phyloP scores from a whole-genome alignment of 2,329 filamentous ascomycete species.

The Colletotrichum australisinense region DNA sequence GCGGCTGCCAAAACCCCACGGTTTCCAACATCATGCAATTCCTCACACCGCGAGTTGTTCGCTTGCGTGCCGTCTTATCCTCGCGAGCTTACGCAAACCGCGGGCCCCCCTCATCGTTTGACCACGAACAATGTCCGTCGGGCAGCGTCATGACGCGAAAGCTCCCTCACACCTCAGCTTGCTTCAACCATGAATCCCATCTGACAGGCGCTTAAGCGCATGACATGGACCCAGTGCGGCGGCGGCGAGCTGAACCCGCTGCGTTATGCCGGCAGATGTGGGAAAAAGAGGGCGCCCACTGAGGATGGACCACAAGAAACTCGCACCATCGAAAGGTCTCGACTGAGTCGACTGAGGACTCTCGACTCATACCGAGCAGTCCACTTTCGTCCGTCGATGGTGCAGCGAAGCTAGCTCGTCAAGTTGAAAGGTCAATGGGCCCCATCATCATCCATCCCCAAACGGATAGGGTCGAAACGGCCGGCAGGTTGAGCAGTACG shows the following conservation, averaged over 20 bases:
- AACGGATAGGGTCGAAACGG: neutral
- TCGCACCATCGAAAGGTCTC: neutral
- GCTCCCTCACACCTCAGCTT: neutral
- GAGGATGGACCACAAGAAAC: neutral
- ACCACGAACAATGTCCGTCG: neutral
- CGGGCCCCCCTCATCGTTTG: neutral
- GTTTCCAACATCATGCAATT: neutral
- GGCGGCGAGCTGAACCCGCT: neutral
- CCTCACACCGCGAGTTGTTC: neutral
- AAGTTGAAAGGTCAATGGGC: neutral
- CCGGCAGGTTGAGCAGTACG: neutral
- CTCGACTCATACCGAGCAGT: neutral
- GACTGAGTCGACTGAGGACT: neutral
- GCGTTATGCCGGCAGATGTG: constrained; percentile 12
- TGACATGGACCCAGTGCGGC: constrained; percentile 4
- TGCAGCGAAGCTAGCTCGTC: constrained; percentile 23
- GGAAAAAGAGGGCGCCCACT: neutral
- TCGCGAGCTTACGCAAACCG: neutral
- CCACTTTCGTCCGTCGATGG: neutral
- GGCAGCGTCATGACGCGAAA: neutral
- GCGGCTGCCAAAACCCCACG: no score
- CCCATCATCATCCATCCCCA: neutral
- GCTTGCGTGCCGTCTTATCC: constrained; percentile 1
- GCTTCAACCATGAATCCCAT: neutral
- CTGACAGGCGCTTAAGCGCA: neutral